Base-by-base conservation (phyloP, 2,329 filamentous ascomycete genomes). In the Epichloe festucae region DNA sequence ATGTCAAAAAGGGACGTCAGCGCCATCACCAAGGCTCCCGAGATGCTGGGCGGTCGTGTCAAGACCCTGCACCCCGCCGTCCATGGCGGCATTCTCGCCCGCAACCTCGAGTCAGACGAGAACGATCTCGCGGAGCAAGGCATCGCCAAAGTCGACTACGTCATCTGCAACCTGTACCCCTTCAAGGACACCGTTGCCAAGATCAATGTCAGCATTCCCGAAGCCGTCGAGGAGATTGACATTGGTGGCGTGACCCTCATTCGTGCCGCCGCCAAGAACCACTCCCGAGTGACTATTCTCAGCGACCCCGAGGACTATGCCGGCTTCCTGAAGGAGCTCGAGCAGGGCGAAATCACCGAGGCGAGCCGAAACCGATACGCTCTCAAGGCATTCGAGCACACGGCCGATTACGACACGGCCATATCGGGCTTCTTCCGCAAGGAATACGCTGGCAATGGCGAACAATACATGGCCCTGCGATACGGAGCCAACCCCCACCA, bases 101-200 rank as follows among this genome's bases (percentile, higher is more conserved):
- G 93, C 58, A 84, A 97, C 70, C 84, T 97, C 59, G 89, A 87
- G 59, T 91, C 90, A 14, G 93, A 98, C 71, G 89, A 97, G 73
- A 94, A 95, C 72, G 93, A 98, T 65, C 84, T 98, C 48, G 89
- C 88, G 49, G 87, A 93, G 69, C 89, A 95, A 73, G 93, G 89
- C 72, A 95, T 95, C 68, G 79, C 87, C 74, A 95, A 95, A 74
- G 89, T 95, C 54, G 89, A 95, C 78, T 95, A 85, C 62, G 89
- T 95, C 61, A 85, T 98, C 67, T 97, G 93, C 84, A 98, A 98
- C 74, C 79, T 98, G 52, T 97, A 98, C 71, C 93, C 93, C 12
- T 98, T 98, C 82, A 96, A 96, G 76, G 90, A 97, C 68, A 98
- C 93, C 35, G 84, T 98, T 61, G 86, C 89, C 62, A 95, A 96